Conservation (phyloP, 306 rosid genomes). For the Lathyrus sativus region DNA sequence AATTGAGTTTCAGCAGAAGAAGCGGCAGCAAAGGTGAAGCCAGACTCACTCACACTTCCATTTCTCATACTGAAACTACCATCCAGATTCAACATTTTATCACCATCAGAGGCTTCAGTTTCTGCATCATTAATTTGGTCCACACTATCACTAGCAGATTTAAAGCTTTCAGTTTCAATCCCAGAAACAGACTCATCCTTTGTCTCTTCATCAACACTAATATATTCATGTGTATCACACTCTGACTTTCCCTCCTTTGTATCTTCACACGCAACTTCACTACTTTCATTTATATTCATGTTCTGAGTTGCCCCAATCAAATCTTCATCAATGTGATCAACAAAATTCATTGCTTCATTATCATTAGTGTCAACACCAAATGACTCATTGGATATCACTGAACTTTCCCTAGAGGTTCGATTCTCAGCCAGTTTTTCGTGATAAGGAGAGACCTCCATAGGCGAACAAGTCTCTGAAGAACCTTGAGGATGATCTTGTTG, state of each 20-base stretch:
- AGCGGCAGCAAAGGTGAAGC: constrained; percentile 84
- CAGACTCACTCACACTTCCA: constrained; percentile 48
- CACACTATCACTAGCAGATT: constrained; percentile 71
- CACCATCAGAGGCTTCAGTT: constrained; percentile 49
- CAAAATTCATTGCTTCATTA: constrained; percentile 42
- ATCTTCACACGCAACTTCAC: constrained; percentile 40
- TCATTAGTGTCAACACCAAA: constrained; percentile 45
- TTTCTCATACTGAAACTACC: constrained; percentile 52
- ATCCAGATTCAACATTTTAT: constrained; percentile 44
- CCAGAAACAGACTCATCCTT: constrained; percentile 62
- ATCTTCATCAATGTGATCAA: constrained; percentile 68
- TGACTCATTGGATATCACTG: constrained; percentile 62
- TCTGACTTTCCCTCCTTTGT: constrained; percentile 44
- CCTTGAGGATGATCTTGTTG: constrained; percentile 47
- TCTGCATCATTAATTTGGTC: constrained; percentile 62
- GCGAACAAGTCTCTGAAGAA: constrained; percentile 65
- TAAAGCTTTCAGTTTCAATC: constrained; percentile 85
- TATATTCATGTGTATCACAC: constrained; percentile 30
- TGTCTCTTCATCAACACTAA: constrained; percentile 49
- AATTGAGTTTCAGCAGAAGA: constrained; percentile 59
- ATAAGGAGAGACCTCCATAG: constrained; percentile 93
- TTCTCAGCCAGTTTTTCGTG: constrained; percentile 63
- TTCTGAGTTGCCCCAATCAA: constrained; percentile 49
- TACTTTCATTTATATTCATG: constrained; percentile 52
- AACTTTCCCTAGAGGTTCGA: constrained; percentile 57